phyloP scores from a whole-genome alignment of 2,329 filamentous ascomycete genomes.

The Cladorrhinum sp. region DNA sequence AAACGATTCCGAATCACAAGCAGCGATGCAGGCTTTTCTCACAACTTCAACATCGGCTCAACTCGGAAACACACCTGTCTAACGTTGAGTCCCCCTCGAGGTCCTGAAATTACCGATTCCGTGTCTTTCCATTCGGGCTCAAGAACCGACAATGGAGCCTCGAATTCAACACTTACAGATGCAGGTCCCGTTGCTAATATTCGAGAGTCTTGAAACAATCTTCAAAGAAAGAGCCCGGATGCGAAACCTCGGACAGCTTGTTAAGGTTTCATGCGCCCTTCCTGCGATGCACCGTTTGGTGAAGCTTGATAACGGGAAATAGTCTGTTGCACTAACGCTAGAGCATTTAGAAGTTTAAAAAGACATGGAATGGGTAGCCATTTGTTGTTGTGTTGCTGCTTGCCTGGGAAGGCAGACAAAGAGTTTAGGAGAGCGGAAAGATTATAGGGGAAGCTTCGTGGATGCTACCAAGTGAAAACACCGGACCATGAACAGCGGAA shows the following conservation, averaged over 20 bases:
- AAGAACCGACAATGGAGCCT: not conserved
- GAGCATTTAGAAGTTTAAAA: no score
- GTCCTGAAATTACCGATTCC: not conserved
- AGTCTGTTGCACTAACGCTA: not conserved
- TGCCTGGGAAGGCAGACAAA: no score
- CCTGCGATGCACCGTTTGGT: not conserved
- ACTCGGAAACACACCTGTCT: not conserved
- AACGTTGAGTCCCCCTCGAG: not conserved
- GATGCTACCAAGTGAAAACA: no score
- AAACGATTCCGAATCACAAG: not conserved
- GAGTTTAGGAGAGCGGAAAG: no score
- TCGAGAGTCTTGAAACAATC: no score
- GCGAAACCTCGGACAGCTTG: not conserved
- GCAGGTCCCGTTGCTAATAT: not conserved
- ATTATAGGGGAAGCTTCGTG: no score
- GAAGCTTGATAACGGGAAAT: not conserved
- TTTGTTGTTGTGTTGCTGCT: no score
- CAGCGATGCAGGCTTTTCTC: not conserved
- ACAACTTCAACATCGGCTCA: not conserved
- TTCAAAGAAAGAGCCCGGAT: no score
- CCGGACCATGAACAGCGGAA: not conserved
- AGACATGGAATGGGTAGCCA: no score
- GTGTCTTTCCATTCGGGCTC: not conserved
- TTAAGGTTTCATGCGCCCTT: not conserved
- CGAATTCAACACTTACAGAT: not conserved